A percentile compares a stretch with the other conserved stretches of the same genome.
Conservation (phyloP, 768 basidiomycete species). For the Termitomyces titanicus region DNA sequence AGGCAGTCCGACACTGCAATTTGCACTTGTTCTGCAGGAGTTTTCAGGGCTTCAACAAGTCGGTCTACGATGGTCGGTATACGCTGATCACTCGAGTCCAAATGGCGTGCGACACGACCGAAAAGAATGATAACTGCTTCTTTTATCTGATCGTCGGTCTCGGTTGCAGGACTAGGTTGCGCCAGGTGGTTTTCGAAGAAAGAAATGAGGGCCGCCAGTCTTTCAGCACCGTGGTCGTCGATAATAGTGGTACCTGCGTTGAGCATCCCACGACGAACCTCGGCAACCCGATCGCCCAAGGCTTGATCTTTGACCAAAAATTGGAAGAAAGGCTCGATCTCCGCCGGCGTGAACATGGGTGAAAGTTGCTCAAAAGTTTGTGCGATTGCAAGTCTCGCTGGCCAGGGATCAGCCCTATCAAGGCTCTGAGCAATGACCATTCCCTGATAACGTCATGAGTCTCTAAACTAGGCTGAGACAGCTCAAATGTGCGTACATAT, state of each 20-base stretch:
- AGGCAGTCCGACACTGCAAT: conserved; percentile 95
- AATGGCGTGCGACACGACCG: conserved; percentile 86
- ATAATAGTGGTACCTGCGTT: conserved; percentile 77
- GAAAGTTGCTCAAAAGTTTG: conserved; percentile 65
- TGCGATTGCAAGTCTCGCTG: conserved; percentile 72
- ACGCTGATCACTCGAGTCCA: conserved; percentile 72
- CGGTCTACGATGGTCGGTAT: conserved; percentile 81
- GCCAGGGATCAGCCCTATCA: conserved; percentile 89
- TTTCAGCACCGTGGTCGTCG: conserved; percentile 74
- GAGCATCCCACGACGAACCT: conserved; percentile 88
- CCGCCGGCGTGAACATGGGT: conserved; percentile 54
- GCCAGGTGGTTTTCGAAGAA: conserved; percentile 80
- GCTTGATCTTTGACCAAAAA: conserved; percentile 87
- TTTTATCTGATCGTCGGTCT: conserved; percentile 83
- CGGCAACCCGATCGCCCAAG: conserved; percentile 77
- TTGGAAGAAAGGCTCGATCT: conserved; percentile 71
- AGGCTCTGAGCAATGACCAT: conserved; percentile 89
- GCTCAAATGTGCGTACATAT: conserved; percentile 56
- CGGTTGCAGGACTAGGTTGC: conserved; percentile 51
- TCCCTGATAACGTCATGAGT: conserved; percentile 47
- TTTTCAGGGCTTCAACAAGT: conserved; percentile 85
- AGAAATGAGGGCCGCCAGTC: conserved; percentile 69
- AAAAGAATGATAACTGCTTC: conserved; percentile 95
- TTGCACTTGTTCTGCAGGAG: conserved; percentile 94
- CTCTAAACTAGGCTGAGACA: background rate